Evolutionary conservation across 2,329 filamentous ascomycete genomes (phyloP).

Genomic region (Penicillium sp.): DNA sequence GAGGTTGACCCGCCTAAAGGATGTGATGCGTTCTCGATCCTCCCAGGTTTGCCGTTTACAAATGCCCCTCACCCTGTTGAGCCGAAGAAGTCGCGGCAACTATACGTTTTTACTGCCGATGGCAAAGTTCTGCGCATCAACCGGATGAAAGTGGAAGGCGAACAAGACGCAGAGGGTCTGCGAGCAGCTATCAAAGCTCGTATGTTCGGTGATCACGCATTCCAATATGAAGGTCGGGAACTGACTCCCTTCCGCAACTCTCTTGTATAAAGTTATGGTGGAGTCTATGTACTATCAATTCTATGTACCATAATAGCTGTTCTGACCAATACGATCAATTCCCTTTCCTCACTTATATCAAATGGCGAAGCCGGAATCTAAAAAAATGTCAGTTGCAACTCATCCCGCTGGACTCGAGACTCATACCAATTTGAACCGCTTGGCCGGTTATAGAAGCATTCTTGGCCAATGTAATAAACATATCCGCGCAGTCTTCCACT

Average conservation of each 20-base stretch:
- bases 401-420: not conserved
- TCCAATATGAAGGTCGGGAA: conserved; percentile 23
- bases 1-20: conserved; percentile 29
- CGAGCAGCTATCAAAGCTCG: conserved; percentile 41
- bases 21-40: conserved; percentile 26
- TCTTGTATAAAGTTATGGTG: conserved; percentile 25
- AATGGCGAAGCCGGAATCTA: conserved; percentile 36
- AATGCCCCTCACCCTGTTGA: conserved; percentile 27
- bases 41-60: conserved; percentile 40
- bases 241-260: conserved; percentile 37
- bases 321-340: conserved; percentile 22
- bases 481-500: conserved; percentile 44
- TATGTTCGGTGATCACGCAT: conserved; percentile 34
- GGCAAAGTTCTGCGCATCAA: conserved; percentile 37
- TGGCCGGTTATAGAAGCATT: conserved; percentile 50
- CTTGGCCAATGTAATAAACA: conserved; percentile 42
- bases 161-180: conserved; percentile 35
- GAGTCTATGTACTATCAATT: conserved; percentile 13
- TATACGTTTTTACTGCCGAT: conserved; percentile 41
- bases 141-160: conserved; percentile 43
- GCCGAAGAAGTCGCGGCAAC: conserved; percentile 24
- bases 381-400: conserved; percentile 9
- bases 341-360: conserved; percentile 13
- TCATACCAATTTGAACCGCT: conserved; percentile 42
- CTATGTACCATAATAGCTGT: conserved; percentile 13